A percentile compares a stretch with the other conserved stretches of the same genome.
Conservation (phyloP, 2,329 filamentous ascomycete genomes). For the Camillea tinctor region DNA sequence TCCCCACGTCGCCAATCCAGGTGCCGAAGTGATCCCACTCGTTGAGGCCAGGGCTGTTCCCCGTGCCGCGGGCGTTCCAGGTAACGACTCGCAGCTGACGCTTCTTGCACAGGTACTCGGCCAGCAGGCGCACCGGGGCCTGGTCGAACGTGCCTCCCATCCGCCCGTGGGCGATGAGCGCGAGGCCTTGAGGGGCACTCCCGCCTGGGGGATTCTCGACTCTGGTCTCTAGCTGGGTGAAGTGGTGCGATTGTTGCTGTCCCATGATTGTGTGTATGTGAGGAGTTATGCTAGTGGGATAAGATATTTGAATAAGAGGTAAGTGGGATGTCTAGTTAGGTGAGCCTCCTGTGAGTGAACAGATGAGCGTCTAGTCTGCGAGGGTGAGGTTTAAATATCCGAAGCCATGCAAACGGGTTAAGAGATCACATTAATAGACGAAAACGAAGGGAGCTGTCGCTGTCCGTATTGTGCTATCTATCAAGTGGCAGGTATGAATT, state of each 20-base stretch:
- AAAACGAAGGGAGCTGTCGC: not conserved
- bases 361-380: not conserved
- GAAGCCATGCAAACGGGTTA: not conserved
- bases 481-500: not conserved
- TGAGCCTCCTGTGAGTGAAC: no score
- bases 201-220: slow-evolving; percentile 15
- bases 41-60: slow-evolving; percentile 11
- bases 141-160: slow-evolving; percentile 15
- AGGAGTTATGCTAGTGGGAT: not conserved
- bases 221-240: slow-evolving; percentile 15
- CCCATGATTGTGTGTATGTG: slow-evolving; percentile 12
- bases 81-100: slow-evolving; percentile 17
- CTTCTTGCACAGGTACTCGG: slow-evolving; percentile 15
- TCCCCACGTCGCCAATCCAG: slow-evolving; percentile 14
- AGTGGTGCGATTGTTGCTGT: slow-evolving; percentile 12
- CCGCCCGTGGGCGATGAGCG: slow-evolving; percentile 18
- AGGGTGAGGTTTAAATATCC: not conserved
- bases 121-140: slow-evolving; percentile 14
- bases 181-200: slow-evolving; percentile 10
- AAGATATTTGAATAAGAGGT: no score
- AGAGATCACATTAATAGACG: not conserved
- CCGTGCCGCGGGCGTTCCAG: slow-evolving; percentile 18
- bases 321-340: no score
- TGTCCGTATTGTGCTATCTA: not conserved
- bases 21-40: slow-evolving; percentile 13